These are phyloP conservation scores for Buddleja alternifolia DNA, from an alignment of 257 asterid species.

Conservation along the genomic window DNA sequence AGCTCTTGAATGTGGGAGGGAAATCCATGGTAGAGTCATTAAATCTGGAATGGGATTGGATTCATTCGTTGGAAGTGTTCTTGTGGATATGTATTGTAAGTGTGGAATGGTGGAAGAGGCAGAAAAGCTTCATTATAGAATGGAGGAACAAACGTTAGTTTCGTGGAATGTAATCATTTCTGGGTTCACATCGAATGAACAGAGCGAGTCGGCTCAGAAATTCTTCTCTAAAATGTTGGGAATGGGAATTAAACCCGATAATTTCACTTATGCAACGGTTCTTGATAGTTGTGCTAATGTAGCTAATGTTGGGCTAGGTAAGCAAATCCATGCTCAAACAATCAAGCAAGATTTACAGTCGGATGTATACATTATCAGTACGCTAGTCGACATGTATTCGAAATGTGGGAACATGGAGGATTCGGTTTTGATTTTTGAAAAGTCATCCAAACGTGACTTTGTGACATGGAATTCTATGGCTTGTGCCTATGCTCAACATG, in stretches of 20 bases:
- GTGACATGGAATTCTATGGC: conserved; percentile 91
- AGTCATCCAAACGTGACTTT: conserved; percentile 63
- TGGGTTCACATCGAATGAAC: conserved; percentile 70
- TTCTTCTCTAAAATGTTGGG: conserved; percentile 67
- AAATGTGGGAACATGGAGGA: conserved; percentile 86
- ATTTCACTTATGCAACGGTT: conserved; percentile 86
- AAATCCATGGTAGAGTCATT: conserved; percentile 69
- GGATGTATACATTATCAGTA: conserved; percentile 76
- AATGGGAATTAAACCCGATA: conserved; percentile 70
- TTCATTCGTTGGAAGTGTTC: conserved; percentile 71
- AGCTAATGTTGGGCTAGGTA: conserved; percentile 83
- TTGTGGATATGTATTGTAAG: conserved; percentile 91
- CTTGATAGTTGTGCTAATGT: conserved; percentile 87
- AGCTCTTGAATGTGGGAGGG: conserved; percentile 60
- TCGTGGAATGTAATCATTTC: conserved; percentile 93
- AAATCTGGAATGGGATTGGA: conserved; percentile 76
- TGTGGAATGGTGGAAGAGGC: conserved; percentile 84
- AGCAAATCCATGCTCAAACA: conserved; percentile 88
- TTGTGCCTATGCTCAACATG: conserved; percentile 87
- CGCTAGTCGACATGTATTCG: conserved; percentile 95
- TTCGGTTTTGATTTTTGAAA: conserved; percentile 66
- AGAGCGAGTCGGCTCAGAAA: conserved; percentile 78
- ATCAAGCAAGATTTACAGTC: conserved; percentile 79
- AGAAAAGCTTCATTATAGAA: conserved; percentile 65
- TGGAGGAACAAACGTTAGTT: conserved; percentile 61